phyloP scores from a whole-genome alignment of 1,284 basidiomycete genomes.

The Leucoagaricus sp. region DNA sequence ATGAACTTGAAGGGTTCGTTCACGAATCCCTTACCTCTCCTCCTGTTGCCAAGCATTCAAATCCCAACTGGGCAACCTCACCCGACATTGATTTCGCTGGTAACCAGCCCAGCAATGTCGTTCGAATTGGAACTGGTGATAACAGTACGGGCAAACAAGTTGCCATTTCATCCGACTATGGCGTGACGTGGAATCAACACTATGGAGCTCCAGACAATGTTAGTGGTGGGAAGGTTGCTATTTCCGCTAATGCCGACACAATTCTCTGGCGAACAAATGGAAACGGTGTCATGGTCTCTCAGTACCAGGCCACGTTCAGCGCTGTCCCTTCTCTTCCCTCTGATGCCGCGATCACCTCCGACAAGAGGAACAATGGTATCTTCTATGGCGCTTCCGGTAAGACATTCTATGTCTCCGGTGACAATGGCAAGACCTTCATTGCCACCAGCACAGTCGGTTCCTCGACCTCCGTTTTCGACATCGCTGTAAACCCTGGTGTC shows the following conservation, averaged over 20 bases:
- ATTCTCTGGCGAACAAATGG: conserved; percentile 57
- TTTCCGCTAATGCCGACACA: conserved; percentile 57
- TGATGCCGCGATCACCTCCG: conserved; percentile 56
- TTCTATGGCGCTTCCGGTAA: conserved; percentile 59
- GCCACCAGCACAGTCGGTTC: conserved; percentile 44
- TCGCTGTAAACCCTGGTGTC: conserved; percentile 53
- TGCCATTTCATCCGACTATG: conserved; percentile 55
- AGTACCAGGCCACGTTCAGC: conserved; percentile 48
- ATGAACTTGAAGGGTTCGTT: conserved; percentile 52
- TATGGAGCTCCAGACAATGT: conserved; percentile 54
- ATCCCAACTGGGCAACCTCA: conserved; percentile 52
- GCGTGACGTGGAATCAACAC: conserved; percentile 53
- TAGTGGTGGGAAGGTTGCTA: conserved; percentile 55
- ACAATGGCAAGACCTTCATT: conserved; percentile 55
- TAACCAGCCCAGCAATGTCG: conserved; percentile 51
- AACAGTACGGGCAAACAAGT: conserved; percentile 52
- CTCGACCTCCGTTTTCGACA: conserved; percentile 49
- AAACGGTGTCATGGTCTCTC: conserved; percentile 54
- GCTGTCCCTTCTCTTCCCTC: conserved; percentile 52
- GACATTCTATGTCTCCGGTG: conserved; percentile 58
- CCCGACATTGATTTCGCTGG: conserved; percentile 63
- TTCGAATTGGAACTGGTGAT: conserved; percentile 51
- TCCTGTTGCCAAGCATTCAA: conserved; percentile 43
- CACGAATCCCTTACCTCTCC: conserved; percentile 50
- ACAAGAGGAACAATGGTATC: conserved; percentile 55